These are phyloP conservation scores for Bipolaris zeicola DNA, from an alignment of 2,329 filamentous ascomycete genomes.

Conservation along the genomic window DNA sequence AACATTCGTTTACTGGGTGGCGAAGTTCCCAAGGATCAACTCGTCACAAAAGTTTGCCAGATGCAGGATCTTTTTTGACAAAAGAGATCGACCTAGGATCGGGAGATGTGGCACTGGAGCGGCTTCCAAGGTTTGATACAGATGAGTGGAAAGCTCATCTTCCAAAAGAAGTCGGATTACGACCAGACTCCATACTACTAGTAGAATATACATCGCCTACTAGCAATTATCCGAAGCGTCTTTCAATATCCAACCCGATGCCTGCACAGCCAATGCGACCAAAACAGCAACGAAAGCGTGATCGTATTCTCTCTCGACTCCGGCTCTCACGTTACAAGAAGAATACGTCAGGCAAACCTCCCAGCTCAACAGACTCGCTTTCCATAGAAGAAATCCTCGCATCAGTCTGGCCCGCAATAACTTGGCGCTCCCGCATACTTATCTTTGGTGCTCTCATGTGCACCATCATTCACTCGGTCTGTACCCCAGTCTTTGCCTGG, in stretches of 20 bases:
- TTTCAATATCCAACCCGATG: constrained; percentile 1
- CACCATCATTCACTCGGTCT: constrained; percentile 67
- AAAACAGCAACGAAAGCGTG: not conserved
- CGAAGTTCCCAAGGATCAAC: not conserved
- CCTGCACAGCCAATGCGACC: not conserved
- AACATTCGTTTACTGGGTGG: not conserved
- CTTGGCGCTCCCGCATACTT: constrained; percentile 56
- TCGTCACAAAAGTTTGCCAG: too few species aligned
- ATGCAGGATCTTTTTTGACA: not conserved
- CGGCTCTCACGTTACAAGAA: not conserved
- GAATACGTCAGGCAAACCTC: not conserved
- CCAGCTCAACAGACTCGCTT: constrained; percentile 17
- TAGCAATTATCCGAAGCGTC: constrained; percentile 8
- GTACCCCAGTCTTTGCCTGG: constrained; percentile 76
- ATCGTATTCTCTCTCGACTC: constrained; percentile 2
- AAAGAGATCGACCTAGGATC: constrained; percentile 10
- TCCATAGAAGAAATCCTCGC: constrained; percentile 62
- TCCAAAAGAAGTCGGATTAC: constrained; percentile 10
- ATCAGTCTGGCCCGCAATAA: constrained; percentile 73
- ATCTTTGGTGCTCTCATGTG: constrained; percentile 66
- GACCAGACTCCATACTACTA: constrained; percentile 11
- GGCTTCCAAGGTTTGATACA: constrained; percentile 4
- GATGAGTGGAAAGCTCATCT: constrained; percentile 4
- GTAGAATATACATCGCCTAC: constrained; percentile 9
- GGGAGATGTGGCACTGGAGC: constrained; percentile 4